phyloP scores from a whole-genome alignment of 495 filamentous ascomycete species.

The Trypethelium eluteriae region DNA sequence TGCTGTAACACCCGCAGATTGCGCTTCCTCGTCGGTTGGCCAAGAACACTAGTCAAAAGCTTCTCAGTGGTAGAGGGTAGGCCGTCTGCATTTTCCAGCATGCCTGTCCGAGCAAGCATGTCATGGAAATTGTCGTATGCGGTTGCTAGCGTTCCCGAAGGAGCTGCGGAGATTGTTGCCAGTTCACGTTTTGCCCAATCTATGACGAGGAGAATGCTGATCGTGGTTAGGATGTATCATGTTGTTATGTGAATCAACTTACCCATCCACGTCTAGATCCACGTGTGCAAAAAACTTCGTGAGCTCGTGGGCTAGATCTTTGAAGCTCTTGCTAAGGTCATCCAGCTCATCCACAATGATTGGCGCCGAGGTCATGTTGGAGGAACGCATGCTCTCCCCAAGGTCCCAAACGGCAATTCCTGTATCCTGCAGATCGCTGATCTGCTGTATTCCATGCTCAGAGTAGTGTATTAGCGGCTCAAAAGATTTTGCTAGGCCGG shows the following conservation, averaged over 20 bases:
- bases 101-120: slow-evolving; percentile 57
- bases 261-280: slow-evolving; percentile 80
- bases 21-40: slow-evolving; percentile 67
- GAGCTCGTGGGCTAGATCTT: slow-evolving; percentile 69
- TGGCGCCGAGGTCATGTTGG: slow-evolving; percentile 80
- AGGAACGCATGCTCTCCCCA: slow-evolving; percentile 75
- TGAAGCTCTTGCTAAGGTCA: slow-evolving; percentile 71
- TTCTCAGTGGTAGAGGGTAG: slow-evolving; percentile 59
- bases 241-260: slow-evolving; percentile 19
- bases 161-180: slow-evolving; percentile 43
- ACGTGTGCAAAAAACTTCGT: slow-evolving; percentile 86
- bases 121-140: slow-evolving; percentile 74
- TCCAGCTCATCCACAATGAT: slow-evolving; percentile 80
- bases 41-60: slow-evolving; percentile 62
- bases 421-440: slow-evolving; percentile 77
- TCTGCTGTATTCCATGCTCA: slow-evolving; percentile 75
- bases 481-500: slow-evolving; percentile 76
- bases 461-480: slow-evolving; percentile 90
- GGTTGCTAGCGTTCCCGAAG: slow-evolving; percentile 52
- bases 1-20: slow-evolving; percentile 72
- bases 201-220: slow-evolving; percentile 80
- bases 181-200: slow-evolving; percentile 88
- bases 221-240: background rate
- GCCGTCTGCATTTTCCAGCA: slow-evolving; percentile 59
- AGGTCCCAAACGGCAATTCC: slow-evolving; percentile 89